Percentiles rank a stretch among this genome's conserved stretches.
Evolutionary conservation across 345 rosid genomes (phyloP).

Genomic region (Xanthoceras sorbifolium): DNA sequence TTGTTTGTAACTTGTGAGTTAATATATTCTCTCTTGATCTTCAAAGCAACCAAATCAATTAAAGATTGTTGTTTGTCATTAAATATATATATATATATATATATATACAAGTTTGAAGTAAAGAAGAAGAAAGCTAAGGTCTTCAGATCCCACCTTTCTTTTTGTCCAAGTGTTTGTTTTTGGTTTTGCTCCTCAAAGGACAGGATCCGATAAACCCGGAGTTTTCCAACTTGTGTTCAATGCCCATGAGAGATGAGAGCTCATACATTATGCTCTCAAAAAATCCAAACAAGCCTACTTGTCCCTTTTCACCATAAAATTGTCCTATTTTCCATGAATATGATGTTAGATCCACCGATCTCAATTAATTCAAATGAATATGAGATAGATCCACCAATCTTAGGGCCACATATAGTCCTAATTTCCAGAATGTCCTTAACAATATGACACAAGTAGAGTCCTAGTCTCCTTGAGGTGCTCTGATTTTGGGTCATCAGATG

Average conservation of each 20-base stretch:
- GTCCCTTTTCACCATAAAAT: conserved; percentile 1
- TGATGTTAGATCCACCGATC: neutral
- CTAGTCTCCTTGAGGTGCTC: conserved; percentile 18
- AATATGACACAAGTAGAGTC: conserved; percentile 28
- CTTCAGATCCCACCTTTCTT: conserved; percentile 48
- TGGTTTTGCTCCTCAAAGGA: conserved; percentile 30
- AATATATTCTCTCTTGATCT: conserved; percentile 5
- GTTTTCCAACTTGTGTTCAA: conserved; percentile 52
- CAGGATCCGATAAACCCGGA: conserved; percentile 83
- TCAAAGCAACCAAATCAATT: conserved; percentile 41
- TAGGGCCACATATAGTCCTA: neutral
- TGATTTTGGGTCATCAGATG: neutral
- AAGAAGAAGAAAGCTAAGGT: conserved; percentile 41
- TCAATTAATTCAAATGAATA: conserved; percentile 8
- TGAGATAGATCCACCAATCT: neutral
- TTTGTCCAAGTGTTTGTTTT: conserved; percentile 24
- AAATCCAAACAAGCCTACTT: conserved; percentile 26
- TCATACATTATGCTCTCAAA: conserved; percentile 12
- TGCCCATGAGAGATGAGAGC: neutral
- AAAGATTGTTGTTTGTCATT: conserved; percentile 30
- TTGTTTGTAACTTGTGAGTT: conserved; percentile 22
- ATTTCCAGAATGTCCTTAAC: conserved; percentile 24
- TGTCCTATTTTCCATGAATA: neutral
- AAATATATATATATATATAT: too few relatives aligned
- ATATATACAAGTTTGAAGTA: conserved; percentile 14